Evolutionary conservation across 2,329 filamentous ascomycete species (phyloP).

Genomic region (Diaporthe eres): DNA sequence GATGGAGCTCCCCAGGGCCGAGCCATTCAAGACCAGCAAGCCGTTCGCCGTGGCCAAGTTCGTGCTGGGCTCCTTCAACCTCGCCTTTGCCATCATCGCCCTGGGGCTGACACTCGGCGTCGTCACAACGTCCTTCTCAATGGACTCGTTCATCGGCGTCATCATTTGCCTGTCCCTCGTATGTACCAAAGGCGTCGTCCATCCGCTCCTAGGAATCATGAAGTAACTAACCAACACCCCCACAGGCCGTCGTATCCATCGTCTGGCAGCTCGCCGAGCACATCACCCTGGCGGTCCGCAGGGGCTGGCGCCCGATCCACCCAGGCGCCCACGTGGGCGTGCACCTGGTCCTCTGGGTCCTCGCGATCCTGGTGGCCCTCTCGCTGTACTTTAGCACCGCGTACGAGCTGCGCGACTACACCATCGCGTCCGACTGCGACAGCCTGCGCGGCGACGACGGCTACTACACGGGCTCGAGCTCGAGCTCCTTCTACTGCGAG

Average conservation of each 20-base stretch:
- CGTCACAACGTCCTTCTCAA: neutral
- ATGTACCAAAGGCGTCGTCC: neutral
- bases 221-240: neutral
- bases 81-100: slow-evolving; percentile 38
- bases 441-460: neutral
- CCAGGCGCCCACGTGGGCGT: slow-evolving; percentile 60
- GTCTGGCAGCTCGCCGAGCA: slow-evolving; percentile 58
- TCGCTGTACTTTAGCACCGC: slow-evolving; percentile 55
- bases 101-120: slow-evolving; percentile 28
- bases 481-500: slow-evolving; percentile 39
- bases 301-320: slow-evolving; percentile 54
- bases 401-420: slow-evolving; percentile 47
- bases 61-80: slow-evolving; percentile 32
- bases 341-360: slow-evolving; percentile 59
- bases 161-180: slow-evolving; percentile 11
- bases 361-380: slow-evolving; percentile 50
- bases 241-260: slow-evolving; percentile 53
- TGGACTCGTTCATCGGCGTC: slow-evolving; percentile 13
- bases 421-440: slow-evolving; percentile 41
- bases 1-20: slow-evolving; percentile 12
- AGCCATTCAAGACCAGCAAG: slow-evolving; percentile 31
- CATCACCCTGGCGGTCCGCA: slow-evolving; percentile 53
- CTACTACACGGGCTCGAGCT: slow-evolving; percentile 35
- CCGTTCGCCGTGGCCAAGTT: slow-evolving; percentile 35
- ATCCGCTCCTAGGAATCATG: neutral